A percentile compares a stretch with the other conserved stretches of the same genome.
Conservation (phyloP, 768 basidiomycete genomes). For the Podaxis carcinomalis region DNA sequence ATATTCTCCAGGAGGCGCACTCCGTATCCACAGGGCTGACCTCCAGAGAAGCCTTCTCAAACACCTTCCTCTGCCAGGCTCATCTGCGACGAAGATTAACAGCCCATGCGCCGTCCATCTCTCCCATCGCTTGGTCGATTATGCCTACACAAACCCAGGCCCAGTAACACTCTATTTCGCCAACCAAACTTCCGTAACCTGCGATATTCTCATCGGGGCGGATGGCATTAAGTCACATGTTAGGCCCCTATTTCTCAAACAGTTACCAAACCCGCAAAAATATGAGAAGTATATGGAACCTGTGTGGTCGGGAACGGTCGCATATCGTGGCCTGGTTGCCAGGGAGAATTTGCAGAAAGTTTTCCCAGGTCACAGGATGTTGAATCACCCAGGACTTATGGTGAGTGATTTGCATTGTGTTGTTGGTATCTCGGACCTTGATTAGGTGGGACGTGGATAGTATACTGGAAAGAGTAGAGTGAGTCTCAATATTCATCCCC, state of each 20-base stretch:
- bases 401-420: constrained; percentile 13
- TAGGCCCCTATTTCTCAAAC: constrained; percentile 13
- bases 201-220: constrained; percentile 36
- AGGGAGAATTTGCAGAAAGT: constrained; percentile 17
- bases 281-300: constrained; percentile 21
- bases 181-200: constrained; percentile 19
- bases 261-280: constrained; percentile 2
- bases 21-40: constrained; percentile 38
- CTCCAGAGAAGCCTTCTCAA: constrained; percentile 38
- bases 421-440: neutral
- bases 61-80: constrained; percentile 22
- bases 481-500: neutral
- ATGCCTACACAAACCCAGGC: constrained; percentile 23
- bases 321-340: constrained; percentile 31
- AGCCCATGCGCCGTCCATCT: constrained; percentile 22
- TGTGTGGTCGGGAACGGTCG: constrained; percentile 29
- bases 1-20: constrained; percentile 18
- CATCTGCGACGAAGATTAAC: neutral
- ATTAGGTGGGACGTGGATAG: constrained; percentile 12
- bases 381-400: constrained; percentile 14
- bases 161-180: constrained; percentile 16
- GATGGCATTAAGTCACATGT: constrained; percentile 32
- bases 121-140: constrained; percentile 36
- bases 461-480: constrained; percentile 29
- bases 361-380: constrained; percentile 25